Conservation (phyloP, 805 yeast genomes). For the Cyberlindnera mycetangii region DNA sequence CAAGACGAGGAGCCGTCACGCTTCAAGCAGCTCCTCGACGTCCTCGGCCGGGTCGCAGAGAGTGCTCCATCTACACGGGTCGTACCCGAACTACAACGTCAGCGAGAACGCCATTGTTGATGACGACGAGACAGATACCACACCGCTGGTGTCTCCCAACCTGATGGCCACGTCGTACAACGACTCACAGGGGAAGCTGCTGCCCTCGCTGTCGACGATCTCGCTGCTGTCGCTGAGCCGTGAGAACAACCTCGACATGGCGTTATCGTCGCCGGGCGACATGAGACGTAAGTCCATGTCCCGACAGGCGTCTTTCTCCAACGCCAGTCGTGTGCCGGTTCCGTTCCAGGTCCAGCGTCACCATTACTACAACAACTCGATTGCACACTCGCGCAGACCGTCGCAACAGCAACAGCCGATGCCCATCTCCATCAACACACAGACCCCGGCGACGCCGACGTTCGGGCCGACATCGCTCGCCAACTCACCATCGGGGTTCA, state of each 20-base stretch:
- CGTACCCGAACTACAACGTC: slow-evolving; percentile 5
- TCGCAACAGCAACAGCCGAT: slow-evolving; percentile 19
- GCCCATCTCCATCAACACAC: not conserved
- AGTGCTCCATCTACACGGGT: not conserved
- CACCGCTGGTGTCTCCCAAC: slow-evolving; percentile 21
- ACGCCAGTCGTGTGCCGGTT: slow-evolving; percentile 13
- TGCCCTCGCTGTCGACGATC: slow-evolving; percentile 24
- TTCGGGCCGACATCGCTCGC: slow-evolving; percentile 25
- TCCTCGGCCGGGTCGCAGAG: slow-evolving; percentile 8
- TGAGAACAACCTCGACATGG: slow-evolving; percentile 10
- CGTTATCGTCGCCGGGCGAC: slow-evolving; percentile 7
- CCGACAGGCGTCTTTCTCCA: slow-evolving; percentile 18
- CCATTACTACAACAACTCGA: slow-evolving; percentile 13
- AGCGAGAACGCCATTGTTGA: slow-evolving; percentile 23
- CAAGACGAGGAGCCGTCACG: slow-evolving; percentile 6
- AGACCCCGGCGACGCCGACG: slow-evolving; percentile 23
- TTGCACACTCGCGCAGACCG: slow-evolving; percentile 7
- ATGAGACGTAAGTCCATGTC: slow-evolving; percentile 16
- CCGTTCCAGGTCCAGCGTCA: slow-evolving; percentile 20
- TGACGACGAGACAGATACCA: slow-evolving; percentile 15
- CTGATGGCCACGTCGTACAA: slow-evolving; percentile 24
- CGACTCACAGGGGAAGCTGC: slow-evolving; percentile 11
- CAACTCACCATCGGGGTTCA: slow-evolving; percentile 24
- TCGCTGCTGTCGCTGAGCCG: slow-evolving; percentile 25
- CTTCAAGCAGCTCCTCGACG: slow-evolving; percentile 7